phyloP scores from a whole-genome alignment of 164 flowering plant genomes.

The Saururus chinensis region DNA sequence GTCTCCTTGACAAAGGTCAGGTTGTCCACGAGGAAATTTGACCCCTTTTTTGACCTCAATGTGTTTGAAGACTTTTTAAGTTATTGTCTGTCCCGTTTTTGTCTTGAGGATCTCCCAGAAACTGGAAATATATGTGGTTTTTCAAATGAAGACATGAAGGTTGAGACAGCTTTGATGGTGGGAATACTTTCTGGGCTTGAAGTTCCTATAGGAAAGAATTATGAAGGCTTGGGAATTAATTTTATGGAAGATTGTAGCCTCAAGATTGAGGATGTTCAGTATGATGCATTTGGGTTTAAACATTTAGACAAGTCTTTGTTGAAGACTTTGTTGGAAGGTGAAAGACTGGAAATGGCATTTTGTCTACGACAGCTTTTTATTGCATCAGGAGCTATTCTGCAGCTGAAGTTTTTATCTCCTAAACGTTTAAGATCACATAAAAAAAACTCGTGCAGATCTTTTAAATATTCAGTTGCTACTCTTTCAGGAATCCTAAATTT shows the following conservation, averaged over 20 bases:
- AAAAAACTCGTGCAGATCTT: neutral
- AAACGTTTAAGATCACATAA: constrained; percentile 14
- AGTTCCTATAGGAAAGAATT: constrained; percentile 2
- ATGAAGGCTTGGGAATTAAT: constrained; percentile 8
- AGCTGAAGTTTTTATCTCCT: constrained; percentile 21
- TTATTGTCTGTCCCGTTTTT: constrained; percentile 21
- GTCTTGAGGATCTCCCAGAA: constrained; percentile 19
- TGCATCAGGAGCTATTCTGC: constrained; percentile 58
- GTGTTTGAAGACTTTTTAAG: constrained; percentile 25
- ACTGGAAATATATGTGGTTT: constrained; percentile 6
- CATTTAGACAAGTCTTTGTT: constrained; percentile 31
- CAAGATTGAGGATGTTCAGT: constrained; percentile 4
- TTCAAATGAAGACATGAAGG: constrained; percentile 4
- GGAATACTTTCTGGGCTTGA: constrained; percentile 2
- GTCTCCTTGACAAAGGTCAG: constrained; percentile 9
- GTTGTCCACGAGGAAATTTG: constrained; percentile 16
- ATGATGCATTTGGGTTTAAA: constrained; percentile 20
- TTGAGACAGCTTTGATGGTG: constrained; percentile 6
- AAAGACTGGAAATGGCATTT: constrained; percentile 45
- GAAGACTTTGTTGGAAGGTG: constrained; percentile 45
- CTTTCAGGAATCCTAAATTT: constrained; percentile 36
- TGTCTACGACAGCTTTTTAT: constrained; percentile 47
- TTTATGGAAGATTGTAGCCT: constrained; percentile 2
- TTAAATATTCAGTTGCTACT: constrained; percentile 17
- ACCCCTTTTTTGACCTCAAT: constrained; percentile 21